These are phyloP conservation scores for Mycena latifolia DNA, from an alignment of 768 basidiomycete species.

Conservation along the genomic window DNA sequence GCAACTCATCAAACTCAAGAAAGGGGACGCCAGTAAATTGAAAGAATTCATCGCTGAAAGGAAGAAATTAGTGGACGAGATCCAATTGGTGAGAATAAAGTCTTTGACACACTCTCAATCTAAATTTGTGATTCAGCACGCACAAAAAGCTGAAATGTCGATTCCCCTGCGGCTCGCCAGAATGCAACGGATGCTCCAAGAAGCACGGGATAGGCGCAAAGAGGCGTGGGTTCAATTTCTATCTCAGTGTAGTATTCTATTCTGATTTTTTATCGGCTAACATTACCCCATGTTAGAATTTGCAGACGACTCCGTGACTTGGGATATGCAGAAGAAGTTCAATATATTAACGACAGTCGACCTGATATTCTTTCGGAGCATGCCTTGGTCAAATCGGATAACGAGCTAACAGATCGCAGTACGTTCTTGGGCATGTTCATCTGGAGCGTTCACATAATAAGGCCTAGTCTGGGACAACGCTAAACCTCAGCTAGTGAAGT, in stretches of 20 bases:
- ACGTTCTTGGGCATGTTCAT: constrained; percentile 5
- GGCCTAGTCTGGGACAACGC: constrained; percentile 36
- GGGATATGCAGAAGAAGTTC: constrained; percentile 40
- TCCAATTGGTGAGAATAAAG: constrained; percentile 15
- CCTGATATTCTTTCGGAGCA: constrained; percentile 18
- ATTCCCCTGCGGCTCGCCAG: constrained; percentile 21
- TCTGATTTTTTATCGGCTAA: not conserved
- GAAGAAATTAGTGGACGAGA: constrained; percentile 24
- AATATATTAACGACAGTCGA: constrained; percentile 28
- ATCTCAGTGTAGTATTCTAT: not conserved
- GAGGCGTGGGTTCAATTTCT: constrained; percentile 32
- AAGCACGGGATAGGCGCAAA: constrained; percentile 33
- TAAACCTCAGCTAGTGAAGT: constrained; percentile 30
- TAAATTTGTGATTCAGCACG: constrained; percentile 5
- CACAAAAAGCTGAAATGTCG: constrained; percentile 23
- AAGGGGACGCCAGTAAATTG: constrained; percentile 19
- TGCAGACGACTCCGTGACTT: constrained; percentile 32
- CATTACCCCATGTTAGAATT: constrained; percentile 28
- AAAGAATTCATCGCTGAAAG: constrained; percentile 14
- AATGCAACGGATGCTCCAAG: constrained; percentile 21
- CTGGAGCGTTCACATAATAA: not conserved
- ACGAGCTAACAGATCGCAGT: constrained; percentile 38
- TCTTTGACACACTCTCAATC: not conserved
- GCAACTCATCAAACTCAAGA: constrained; percentile 22
- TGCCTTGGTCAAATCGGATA: constrained; percentile 29